phyloP scores from a whole-genome alignment of 495 filamentous ascomycete genomes.

The Penicillium canescens region DNA sequence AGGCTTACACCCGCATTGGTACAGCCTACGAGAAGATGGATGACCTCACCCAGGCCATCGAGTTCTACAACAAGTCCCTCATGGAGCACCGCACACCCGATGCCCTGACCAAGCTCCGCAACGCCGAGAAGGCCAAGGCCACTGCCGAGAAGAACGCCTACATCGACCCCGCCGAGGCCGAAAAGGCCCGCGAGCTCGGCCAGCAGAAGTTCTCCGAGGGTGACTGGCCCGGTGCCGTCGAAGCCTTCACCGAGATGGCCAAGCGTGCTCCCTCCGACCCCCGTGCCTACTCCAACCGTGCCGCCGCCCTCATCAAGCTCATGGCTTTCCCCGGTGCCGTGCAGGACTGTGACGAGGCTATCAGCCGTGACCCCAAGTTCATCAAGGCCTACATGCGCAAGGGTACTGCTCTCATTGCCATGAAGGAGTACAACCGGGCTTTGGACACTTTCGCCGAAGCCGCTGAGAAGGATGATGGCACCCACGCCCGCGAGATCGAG shows the following conservation, averaged over 20 bases:
- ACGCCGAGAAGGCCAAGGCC: conserved; percentile 87
- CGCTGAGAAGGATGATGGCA: conserved; percentile 71
- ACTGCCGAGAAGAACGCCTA: conserved; percentile 77
- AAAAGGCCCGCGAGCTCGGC: conserved; percentile 92
- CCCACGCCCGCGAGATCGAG: conserved; percentile 86
- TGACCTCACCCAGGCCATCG: conserved; percentile 78
- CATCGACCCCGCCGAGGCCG: conserved; percentile 86
- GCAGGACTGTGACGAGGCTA: conserved; percentile 88
- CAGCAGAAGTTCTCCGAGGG: conserved; percentile 95
- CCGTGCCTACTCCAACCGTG: conserved; percentile 94
- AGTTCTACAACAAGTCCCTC: conserved; percentile 88
- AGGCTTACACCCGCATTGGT: conserved; percentile 90
- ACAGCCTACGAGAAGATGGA: conserved; percentile 85
- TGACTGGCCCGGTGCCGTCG: conserved; percentile 95
- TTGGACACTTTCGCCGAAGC: conserved; percentile 88
- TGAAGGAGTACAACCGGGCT: conserved; percentile 96
- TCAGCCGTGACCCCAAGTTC: conserved; percentile 88
- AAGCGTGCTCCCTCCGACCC: conserved; percentile 93
- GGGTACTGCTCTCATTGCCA: conserved; percentile 88
- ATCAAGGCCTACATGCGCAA: conserved; percentile 95
- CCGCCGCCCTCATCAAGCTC: conserved; percentile 93
- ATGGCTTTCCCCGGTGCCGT: conserved; percentile 93
- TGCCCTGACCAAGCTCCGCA: conserved; percentile 85
- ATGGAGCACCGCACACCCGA: conserved; percentile 98
- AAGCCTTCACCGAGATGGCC: conserved; percentile 94